These are phyloP conservation scores for Trifolium repens DNA, from an alignment of 306 rosid species.

Conservation along the genomic window DNA sequence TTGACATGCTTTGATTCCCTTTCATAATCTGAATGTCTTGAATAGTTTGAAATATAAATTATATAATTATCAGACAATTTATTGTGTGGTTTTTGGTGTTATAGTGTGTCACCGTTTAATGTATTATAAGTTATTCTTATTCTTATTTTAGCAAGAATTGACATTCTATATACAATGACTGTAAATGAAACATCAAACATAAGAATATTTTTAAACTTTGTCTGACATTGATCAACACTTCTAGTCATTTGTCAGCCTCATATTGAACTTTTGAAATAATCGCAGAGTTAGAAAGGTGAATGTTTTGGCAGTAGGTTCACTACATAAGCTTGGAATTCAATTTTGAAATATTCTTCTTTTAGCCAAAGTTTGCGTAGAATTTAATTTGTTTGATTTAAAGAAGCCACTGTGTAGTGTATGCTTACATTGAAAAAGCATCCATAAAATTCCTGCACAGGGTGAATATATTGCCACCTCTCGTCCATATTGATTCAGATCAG, in stretches of 20 bases:
- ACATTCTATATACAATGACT: constrained; percentile 10
- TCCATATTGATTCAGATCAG: too few species aligned
- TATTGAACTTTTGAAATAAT: constrained; percentile 13
- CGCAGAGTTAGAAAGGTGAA: not conserved
- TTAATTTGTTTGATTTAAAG: constrained; percentile 35
- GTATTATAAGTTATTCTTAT: not conserved
- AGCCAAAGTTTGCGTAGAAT: not conserved
- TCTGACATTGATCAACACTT: not conserved
- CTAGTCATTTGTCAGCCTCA: not conserved
- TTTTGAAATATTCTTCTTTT: not conserved
- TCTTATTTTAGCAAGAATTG: constrained; percentile 2
- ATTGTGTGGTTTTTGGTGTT: constrained; percentile 12
- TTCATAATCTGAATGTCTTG: constrained; percentile 17
- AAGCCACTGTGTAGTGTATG: not conserved
- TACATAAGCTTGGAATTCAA: constrained; percentile 8
- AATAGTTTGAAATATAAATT: not conserved
- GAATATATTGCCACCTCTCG: too few species aligned
- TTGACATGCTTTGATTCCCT: constrained; percentile 15
- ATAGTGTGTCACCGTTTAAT: not conserved
- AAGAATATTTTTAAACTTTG: not conserved
- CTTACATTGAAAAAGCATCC: not conserved
- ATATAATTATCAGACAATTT: not conserved
- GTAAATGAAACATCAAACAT: not conserved
- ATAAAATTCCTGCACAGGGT: not conserved
- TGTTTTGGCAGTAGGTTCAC: constrained; percentile 11